Evolutionary conservation across 306 rosid genomes (phyloP).

Genomic region (Cicer pinnatifidum): DNA sequence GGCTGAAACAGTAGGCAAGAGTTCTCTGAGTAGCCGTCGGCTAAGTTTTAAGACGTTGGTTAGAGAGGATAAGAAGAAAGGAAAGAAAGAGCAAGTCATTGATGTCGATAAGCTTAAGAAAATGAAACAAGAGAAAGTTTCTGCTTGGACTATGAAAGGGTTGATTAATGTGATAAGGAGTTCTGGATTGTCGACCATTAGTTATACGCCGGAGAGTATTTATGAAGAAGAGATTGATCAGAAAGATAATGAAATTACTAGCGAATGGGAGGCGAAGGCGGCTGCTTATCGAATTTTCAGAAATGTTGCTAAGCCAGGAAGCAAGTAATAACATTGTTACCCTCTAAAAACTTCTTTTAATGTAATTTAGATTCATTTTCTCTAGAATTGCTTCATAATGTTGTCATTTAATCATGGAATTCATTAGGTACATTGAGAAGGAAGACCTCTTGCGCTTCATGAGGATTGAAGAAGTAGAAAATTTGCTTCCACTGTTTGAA

Average conservation of each 20-base stretch:
- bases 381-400: slow-evolving; percentile 20
- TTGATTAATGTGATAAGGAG: slow-evolving; percentile 65
- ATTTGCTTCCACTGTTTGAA: slow-evolving; percentile 70
- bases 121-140: slow-evolving; percentile 75
- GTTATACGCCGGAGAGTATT: slow-evolving; percentile 51
- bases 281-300: slow-evolving; percentile 68
- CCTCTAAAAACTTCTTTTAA: background rate
- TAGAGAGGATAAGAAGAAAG: slow-evolving; percentile 44
- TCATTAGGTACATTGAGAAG: slow-evolving; percentile 70
- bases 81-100: slow-evolving; percentile 68
- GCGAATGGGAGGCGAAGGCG: slow-evolving; percentile 83
- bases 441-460: slow-evolving; percentile 79
- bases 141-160: slow-evolving; percentile 92
- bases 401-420: slow-evolving; percentile 25
- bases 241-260: slow-evolving; percentile 66
- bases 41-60: slow-evolving; percentile 60
- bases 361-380: slow-evolving; percentile 17
- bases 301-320: slow-evolving; percentile 70
- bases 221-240: slow-evolving; percentile 58
- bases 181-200: slow-evolving; percentile 74
- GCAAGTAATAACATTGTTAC: slow-evolving; percentile 54
- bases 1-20: slow-evolving; percentile 55
- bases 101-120: slow-evolving; percentile 80
- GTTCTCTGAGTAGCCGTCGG: slow-evolving; percentile 45
- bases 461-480: slow-evolving; percentile 72